These are phyloP conservation scores for Colletotrichum endophyticum DNA, from an alignment of 2,329 filamentous ascomycete species.

Conservation along the genomic window DNA sequence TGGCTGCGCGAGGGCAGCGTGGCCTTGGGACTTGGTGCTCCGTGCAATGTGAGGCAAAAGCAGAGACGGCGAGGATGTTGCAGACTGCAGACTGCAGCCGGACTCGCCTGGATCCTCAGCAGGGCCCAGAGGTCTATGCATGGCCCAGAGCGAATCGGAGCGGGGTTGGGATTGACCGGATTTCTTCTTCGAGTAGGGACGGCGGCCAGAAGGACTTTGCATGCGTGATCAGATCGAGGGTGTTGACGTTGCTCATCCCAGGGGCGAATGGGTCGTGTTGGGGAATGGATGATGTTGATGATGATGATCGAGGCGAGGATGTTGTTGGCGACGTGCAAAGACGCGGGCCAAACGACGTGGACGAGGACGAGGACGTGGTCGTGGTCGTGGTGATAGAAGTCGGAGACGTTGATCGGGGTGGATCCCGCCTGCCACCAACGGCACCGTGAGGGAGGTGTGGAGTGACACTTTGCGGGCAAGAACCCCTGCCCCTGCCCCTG, in stretches of 20 bases:
- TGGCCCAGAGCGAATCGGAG: not conserved
- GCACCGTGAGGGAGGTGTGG: not conserved
- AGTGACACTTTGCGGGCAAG: not conserved
- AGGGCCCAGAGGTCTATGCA: not conserved
- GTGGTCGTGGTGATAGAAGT: not conserved
- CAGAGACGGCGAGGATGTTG: not conserved
- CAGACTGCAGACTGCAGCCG: not conserved
- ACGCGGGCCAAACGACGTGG: not conserved
- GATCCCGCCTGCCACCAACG: not conserved
- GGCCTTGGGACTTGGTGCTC: not conserved
- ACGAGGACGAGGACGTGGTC: not conserved
- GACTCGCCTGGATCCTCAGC: not conserved
- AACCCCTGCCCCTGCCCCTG: not conserved
- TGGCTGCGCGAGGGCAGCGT: not conserved
- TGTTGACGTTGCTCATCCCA: not conserved
- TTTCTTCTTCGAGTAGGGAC: not conserved
- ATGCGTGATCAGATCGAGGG: not conserved
- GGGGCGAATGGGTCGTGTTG: not conserved
- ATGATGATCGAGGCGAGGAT: not conserved
- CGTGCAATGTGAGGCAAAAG: not conserved
- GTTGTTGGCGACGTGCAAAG: not conserved
- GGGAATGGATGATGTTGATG: not conserved
- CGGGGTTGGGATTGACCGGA: not conserved
- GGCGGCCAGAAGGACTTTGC: not conserved
- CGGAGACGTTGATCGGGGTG: not conserved